Evolutionary conservation across 73 alveolate genomes (phyloP), one percentile per base, ranked within the genome.

Genomic region (Paramecium biaurelia): DNA sequence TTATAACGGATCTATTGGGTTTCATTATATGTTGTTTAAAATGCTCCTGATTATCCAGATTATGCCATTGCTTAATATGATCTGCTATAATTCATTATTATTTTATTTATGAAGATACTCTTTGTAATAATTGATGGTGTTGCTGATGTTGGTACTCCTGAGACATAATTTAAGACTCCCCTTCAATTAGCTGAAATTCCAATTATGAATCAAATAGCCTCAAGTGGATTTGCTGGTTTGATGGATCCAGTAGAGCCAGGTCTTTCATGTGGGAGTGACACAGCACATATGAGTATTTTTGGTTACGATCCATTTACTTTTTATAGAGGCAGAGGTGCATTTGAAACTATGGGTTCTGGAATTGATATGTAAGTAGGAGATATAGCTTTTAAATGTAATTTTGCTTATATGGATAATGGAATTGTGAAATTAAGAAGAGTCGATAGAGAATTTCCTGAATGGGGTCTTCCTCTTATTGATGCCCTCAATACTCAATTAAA

Each of bases 161-260:
- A 85, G 37, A 70, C 85, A 21, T 2, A 43, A 85, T 93, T 57
- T 49, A 95, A 86, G 87, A 95, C 98, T 15, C 95, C 94, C 5
- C 92, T 95, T 23, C 84, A 96, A 85, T 47, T 59, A 12, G 97
- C 97, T 20, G 70, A 56, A 30, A 82, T 92, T 37, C 97, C 97
- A 1, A 84, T 35, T 10, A 57, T 96, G 70, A 93, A 95, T 88
- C 76, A 76, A 12, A 70, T 96, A 12, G 98, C 97, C 12, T 70
- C 57, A 8, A 67, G 96, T 7, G 99, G 98, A 24, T 12, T 96
- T 30, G 84, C 92, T n/a, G 99, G 98, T 41, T 18, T 96, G 41
- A 96, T 95, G 89, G 99, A 96, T 47, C 98, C 99, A 8, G 99
- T 96, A 1, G 95, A 95, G 95, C 93, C 97, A 42, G 97, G 97